Evolutionary conservation across 495 filamentous ascomycete genomes (phyloP).

Genomic region (Aspergillus egyptiacus): DNA sequence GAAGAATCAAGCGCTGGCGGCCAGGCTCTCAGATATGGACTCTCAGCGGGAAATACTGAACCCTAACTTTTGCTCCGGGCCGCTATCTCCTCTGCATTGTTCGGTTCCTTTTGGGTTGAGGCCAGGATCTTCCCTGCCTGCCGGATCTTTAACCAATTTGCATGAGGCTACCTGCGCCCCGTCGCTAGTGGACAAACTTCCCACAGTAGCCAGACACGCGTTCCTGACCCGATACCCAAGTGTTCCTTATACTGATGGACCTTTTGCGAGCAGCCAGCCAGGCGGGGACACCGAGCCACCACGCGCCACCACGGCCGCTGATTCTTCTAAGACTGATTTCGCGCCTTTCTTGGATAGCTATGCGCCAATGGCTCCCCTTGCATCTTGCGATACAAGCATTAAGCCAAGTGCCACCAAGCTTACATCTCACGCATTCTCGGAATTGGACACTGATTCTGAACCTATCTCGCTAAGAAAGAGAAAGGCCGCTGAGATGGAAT

Average conservation of each 20-base stretch:
- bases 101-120: too few relatives aligned
- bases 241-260: slow-evolving; percentile 14
- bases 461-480: slow-evolving; percentile 1
- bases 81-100: too few relatives aligned
- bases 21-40: too few relatives aligned
- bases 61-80: too few relatives aligned
- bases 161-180: too few relatives aligned
- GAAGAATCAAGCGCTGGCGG: too few relatives aligned
- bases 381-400: not conserved
- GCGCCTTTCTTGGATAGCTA: slow-evolving; percentile 8
- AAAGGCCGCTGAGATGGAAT: slow-evolving; percentile 14
- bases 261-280: slow-evolving; percentile 9
- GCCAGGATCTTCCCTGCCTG: too few relatives aligned
- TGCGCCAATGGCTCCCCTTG: slow-evolving; percentile 5
- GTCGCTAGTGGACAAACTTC: not conserved
- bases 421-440: not conserved
- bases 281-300: not conserved
- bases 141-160: too few relatives aligned
- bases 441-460: not conserved
- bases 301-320: not conserved
- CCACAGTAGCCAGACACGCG: not conserved
- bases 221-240: not conserved
- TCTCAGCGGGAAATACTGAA: too few relatives aligned
- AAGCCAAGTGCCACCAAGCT: not conserved
- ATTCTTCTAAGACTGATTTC: not conserved